Conservation (phyloP, 352 stramenopile species). For the Phytophthora fragariae region DNA sequence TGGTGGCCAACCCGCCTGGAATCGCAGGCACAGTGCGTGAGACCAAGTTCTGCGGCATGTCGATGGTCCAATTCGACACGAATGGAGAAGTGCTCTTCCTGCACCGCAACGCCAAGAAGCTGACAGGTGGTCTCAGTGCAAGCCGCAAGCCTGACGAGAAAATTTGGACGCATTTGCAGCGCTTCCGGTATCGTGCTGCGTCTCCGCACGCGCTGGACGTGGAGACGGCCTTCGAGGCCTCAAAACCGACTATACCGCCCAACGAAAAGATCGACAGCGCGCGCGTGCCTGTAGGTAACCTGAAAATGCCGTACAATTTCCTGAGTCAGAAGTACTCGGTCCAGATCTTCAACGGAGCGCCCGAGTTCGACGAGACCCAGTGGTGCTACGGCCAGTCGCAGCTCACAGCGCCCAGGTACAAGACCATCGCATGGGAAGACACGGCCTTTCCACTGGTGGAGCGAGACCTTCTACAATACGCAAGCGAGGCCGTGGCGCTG, state of each 20-base stretch:
- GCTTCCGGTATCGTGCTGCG: conserved; percentile 40
- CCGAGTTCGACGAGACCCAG: conserved; percentile 41
- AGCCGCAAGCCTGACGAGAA: conserved; percentile 20
- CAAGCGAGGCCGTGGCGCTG: conserved; percentile 37
- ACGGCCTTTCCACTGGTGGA: conserved; percentile 43
- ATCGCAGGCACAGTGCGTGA: conserved; percentile 44
- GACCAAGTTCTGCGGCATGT: conserved; percentile 62
- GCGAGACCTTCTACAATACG: conserved; percentile 42
- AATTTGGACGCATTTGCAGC: conserved; percentile 52
- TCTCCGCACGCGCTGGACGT: conserved; percentile 19
- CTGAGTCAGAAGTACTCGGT: conserved; percentile 51
- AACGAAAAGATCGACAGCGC: conserved; percentile 22
- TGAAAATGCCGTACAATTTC: conserved; percentile 35
- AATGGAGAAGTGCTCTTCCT: conserved; percentile 54
- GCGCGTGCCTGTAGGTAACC: conserved; percentile 15
- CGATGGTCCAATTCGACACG: conserved; percentile 55
- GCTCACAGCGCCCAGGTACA: conserved; percentile 32
- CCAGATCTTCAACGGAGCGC: conserved; percentile 50
- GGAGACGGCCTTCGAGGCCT: conserved; percentile 16
- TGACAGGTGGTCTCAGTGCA: conserved; percentile 29
- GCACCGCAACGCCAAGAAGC: conserved; percentile 59
- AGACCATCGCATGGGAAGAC: conserved; percentile 44
- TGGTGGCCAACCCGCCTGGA: conserved; percentile 52
- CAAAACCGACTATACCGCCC: conserved; percentile 7
- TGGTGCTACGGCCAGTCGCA: conserved; percentile 57